A percentile compares a stretch with the other conserved stretches of the same genome.
Evolutionary conservation across 2,329 filamentous ascomycete species (phyloP).

Genomic region (Pochonia chlamydosporia): DNA sequence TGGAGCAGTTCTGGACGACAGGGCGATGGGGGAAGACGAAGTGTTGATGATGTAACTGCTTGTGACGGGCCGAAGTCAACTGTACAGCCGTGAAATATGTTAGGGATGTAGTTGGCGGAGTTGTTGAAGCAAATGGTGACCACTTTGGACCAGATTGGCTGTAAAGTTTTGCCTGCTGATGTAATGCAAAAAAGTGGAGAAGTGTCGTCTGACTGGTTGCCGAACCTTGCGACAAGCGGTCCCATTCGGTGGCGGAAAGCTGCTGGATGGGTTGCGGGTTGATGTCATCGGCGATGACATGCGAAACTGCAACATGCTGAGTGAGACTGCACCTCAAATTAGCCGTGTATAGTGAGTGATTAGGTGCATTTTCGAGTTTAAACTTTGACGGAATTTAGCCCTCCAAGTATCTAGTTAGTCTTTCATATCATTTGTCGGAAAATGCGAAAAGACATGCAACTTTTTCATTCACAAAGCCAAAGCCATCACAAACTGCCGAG

Average conservation of each 20-base stretch:
- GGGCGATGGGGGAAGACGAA: background rate
- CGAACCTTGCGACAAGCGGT: background rate
- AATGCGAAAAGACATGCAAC: no score
- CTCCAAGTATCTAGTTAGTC: no score
- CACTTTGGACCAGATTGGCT: background rate
- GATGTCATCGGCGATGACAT: background rate
- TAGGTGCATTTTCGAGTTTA: no score
- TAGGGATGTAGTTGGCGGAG: slow-evolving; percentile 6
- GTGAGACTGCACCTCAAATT: no score
- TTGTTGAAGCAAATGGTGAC: background rate
- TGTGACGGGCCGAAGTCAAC: slow-evolving; percentile 1
- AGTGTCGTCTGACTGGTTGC: background rate
- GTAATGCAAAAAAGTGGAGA: slow-evolving; percentile 6
- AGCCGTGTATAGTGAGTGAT: no score
- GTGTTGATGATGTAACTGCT: slow-evolving; percentile 7
- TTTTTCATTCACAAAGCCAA: no score
- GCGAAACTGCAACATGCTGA: no score
- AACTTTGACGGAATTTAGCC: no score
- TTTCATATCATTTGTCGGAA: no score
- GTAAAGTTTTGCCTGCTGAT: slow-evolving; percentile 17
- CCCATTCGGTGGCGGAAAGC: no score
- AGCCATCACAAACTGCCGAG: background rate
- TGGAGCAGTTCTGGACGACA: slow-evolving; percentile 1
- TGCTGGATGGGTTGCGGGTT: background rate
- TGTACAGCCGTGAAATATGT: slow-evolving; percentile 4